Evolutionary conservation across 345 rosid genomes (phyloP).

Genomic region (Salix purpurea): DNA sequence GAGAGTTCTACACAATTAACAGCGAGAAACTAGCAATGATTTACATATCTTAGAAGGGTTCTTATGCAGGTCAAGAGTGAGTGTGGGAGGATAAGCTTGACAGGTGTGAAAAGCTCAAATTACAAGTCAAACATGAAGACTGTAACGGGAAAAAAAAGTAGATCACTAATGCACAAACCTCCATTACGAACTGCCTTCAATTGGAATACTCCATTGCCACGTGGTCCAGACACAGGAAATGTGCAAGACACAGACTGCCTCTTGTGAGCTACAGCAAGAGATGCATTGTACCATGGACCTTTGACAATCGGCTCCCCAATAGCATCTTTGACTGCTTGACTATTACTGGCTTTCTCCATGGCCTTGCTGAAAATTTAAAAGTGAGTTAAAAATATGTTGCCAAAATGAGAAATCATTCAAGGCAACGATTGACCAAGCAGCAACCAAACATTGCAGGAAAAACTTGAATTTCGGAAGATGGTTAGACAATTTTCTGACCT

Average conservation of each 20-base stretch:
- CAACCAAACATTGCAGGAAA: background rate
- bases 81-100: background rate
- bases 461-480: background rate
- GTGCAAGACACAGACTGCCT: constrained; percentile 90
- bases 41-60: background rate
- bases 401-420: background rate
- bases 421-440: background rate
- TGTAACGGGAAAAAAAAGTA: background rate
- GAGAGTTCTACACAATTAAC: background rate
- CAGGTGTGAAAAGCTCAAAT: background rate
- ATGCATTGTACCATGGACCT: constrained; percentile 97
- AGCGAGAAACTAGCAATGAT: no score
- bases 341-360: constrained; percentile 72
- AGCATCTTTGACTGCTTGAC: constrained; percentile 64
- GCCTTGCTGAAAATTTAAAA: constrained; percentile 58
- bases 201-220: constrained; percentile 65
- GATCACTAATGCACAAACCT: constrained; percentile 38
- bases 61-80: background rate
- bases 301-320: constrained; percentile 84
- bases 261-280: constrained; percentile 87
- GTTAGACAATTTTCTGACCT: background rate
- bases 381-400: background rate
- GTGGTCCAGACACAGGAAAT: constrained; percentile 82
- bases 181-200: constrained; percentile 79
- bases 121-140: background rate